A percentile compares a stretch with the other conserved stretches of the same genome.
These are phyloP conservation scores for Amauroascus verrucosus DNA, from an alignment of 2,329 filamentous ascomycete genomes.

Conservation along the genomic window DNA sequence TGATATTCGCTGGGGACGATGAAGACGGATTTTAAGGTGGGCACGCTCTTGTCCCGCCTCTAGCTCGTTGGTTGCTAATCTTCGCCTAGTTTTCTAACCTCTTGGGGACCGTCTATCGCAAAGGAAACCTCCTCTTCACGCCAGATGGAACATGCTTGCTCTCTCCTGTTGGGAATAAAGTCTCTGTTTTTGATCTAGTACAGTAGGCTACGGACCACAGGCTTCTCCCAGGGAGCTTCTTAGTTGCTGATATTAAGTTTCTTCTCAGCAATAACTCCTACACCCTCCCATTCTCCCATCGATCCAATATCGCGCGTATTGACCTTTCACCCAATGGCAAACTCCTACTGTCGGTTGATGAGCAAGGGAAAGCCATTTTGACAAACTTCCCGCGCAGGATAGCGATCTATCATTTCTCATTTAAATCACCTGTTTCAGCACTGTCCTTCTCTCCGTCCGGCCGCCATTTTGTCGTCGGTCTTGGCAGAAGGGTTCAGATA, in stretches of 20 bases:
- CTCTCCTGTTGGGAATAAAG: conserved; percentile 91
- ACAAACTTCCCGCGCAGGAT: conserved; percentile 82
- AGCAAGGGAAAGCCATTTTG: conserved; percentile 86
- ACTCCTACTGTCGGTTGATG: conserved; percentile 82
- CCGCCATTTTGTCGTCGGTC: conserved; percentile 75
- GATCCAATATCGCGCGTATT: conserved; percentile 81
- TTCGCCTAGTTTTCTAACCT: conserved; percentile 83
- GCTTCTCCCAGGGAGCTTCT: no score
- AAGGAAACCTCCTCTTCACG: conserved; percentile 93
- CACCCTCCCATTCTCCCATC: conserved; percentile 65
- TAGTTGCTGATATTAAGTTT: conserved; percentile 4
- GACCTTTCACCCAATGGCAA: conserved; percentile 85
- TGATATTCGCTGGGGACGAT: conserved; percentile 42
- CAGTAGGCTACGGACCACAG: no score
- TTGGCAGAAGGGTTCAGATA: conserved; percentile 81
- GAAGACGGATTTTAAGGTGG: conserved; percentile 98
- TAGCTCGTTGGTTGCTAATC: conserved; percentile 19
- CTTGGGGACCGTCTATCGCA: conserved; percentile 94
- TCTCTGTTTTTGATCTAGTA: conserved; percentile 90
- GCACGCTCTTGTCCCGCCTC: background rate
- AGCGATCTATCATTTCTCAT: conserved; percentile 89
- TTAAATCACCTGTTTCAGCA: conserved; percentile 69
- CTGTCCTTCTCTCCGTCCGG: conserved; percentile 87
- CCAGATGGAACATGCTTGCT: conserved; percentile 92
- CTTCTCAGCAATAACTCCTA: conserved; percentile 34